These are phyloP conservation scores for Xylaria sp. DNA, from an alignment of 2,329 filamentous ascomycete genomes.

Conservation along the genomic window DNA sequence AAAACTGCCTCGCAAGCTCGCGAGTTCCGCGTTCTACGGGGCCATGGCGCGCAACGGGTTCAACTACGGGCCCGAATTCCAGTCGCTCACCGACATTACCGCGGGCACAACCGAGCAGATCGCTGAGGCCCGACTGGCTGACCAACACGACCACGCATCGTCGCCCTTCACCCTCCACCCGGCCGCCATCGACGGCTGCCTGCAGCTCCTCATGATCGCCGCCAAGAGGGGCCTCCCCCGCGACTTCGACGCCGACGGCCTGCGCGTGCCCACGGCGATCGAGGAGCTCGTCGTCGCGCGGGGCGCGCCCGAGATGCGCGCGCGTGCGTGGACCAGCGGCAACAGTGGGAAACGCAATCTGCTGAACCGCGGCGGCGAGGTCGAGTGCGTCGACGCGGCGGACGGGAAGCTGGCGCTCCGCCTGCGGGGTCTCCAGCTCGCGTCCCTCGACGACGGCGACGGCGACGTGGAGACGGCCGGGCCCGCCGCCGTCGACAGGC, in stretches of 20 bases:
- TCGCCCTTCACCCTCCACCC: constrained; percentile 43
- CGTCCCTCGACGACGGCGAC: constrained; percentile 26
- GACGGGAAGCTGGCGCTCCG: constrained; percentile 20
- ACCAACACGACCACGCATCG: constrained; percentile 24
- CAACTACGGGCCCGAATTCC: constrained; percentile 38
- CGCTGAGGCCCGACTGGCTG: constrained; percentile 23
- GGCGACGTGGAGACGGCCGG: constrained; percentile 33
- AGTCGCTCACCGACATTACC: constrained; percentile 30
- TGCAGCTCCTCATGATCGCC: constrained; percentile 37
- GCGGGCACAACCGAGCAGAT: constrained; percentile 22
- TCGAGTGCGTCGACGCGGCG: constrained; percentile 27
- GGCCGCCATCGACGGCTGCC: constrained; percentile 39
- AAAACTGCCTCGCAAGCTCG: constrained; percentile 27
- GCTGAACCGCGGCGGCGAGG: constrained; percentile 16
- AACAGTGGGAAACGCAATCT: no score
- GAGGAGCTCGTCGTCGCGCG: constrained; percentile 26
- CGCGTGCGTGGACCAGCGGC: constrained; percentile 17
- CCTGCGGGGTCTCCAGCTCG: constrained; percentile 28
- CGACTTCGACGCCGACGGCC: constrained; percentile 26
- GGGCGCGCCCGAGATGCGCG: constrained; percentile 19
- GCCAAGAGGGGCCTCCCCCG: constrained; percentile 25
- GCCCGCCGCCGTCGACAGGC: constrained; percentile 26
- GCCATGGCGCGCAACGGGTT: constrained; percentile 35
- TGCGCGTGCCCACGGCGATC: constrained; percentile 33
- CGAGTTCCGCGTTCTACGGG: constrained; percentile 30